Base-by-base conservation (phyloP, 805 yeast genomes). In the Vanderwaltozyma yarrowii region DNA sequence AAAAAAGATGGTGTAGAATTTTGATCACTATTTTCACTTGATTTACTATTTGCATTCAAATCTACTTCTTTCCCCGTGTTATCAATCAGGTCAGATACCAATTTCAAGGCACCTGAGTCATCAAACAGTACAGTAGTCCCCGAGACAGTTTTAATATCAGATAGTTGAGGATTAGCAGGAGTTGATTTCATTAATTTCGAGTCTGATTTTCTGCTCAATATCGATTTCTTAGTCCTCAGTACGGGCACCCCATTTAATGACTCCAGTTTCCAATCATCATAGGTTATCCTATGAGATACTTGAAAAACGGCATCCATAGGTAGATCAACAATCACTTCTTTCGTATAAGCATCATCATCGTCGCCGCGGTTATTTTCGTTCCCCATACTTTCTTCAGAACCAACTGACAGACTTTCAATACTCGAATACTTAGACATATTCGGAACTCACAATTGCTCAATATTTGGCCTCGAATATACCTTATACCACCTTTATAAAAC, bases 101-200 rank as follows among this genome's bases (percentile, higher is more conserved):
- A 45, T 21, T 37, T 43, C 30, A 50, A 36, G 12, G 52, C 56
- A 8, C 46, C 37, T 11, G 34, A 40, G 23, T 35, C 37, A 33
- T 42, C 44, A 4, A 29, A 31, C 11, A 42, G 38, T 3, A 39
- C 28, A 15, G 36, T 36, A 17, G 42, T 41, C 7, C 50, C 49
- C 3, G 51, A 41, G 2, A 51, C 39, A 11, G 56, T 47, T 23
- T 43, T 47, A 4, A 51, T 44, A 20, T 48, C 53, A 8, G 58
- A 50, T 3, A 54, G 36, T 13, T 52, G 56, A 3, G 60, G 58
- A 36, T 47, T 49, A 1, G 60, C 58, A 3, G 60, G 60, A 1
- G 51, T 36, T 1, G 58, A 49, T 36, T 55, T 55, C 45, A 55
- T 37, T 5, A 35, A 26, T 4, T 27, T 16, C 5, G 32, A 16